Base-by-base conservation (phyloP, 257 asterid genomes). In the Parsonsia alboflavescens region DNA sequence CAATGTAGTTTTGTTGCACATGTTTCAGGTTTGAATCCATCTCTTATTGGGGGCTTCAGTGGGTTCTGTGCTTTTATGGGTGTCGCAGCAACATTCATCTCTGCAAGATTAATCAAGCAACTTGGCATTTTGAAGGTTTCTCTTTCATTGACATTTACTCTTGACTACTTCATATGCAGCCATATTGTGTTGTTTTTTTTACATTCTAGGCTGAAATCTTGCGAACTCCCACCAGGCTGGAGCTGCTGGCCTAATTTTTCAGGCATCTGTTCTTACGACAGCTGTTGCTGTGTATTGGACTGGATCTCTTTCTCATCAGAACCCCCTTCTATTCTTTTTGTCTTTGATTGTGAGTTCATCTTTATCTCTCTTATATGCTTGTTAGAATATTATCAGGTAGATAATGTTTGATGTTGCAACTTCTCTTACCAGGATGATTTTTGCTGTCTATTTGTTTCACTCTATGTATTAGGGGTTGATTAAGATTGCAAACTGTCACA, bases 1-100 rank as follows among this genome's bases (percentile, higher is more conserved):
- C 69, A 21, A 22, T 22, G 36, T 10, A 48, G 7, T 63, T 22
- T 30, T 56, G 42, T 49, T 77, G 75, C 41, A 71, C 36, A 70
- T 78, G 52, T 83, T 83, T 83, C 86, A 94, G 99, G 97, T 80
- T 79, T 94, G 77, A 85, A 87, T 80, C 97, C 99, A 72, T 92
- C 99, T 75, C 84, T 92, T 73, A 87, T 92, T 72, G 99, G 97
- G 69, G 96, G 92, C 77, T 94, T 94, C 79, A 94, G 96, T 77
- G 97, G 91, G 74, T 86, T 89, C 73, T 90, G 96, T 80, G 95
- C 99, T 77, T 87, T 90, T 73, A 90, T 90, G 96, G 99, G 99
- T 26, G 92, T 94, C 42, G 87, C 93, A 28, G 97, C 99, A 52
- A 94, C 99, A 65, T 89, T 89, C 83, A 84, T 90, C 56, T 94